phyloP scores from a whole-genome alignment of 1,284 basidiomycete species.

The Sporisorium exsertum region DNA sequence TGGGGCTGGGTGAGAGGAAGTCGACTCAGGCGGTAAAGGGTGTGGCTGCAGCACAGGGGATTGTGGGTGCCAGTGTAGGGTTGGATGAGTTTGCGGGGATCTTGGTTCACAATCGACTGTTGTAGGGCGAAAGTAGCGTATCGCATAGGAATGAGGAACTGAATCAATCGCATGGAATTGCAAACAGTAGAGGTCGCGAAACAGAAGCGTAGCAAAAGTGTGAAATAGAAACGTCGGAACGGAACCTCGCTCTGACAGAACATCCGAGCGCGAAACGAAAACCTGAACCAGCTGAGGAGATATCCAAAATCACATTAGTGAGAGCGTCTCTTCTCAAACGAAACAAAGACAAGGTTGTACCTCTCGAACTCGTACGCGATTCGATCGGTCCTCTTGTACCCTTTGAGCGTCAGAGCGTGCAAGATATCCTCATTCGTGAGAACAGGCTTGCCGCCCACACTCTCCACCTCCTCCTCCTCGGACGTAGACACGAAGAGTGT shows the following conservation, averaged over 20 bases:
- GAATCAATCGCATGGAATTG: background rate
- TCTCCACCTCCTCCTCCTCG: slow-evolving; percentile 69
- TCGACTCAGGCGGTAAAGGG: slow-evolving; percentile 29
- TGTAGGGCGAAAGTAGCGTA: slow-evolving; percentile 1
- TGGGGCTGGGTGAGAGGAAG: slow-evolving; percentile 2
- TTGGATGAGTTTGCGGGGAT: slow-evolving; percentile 49
- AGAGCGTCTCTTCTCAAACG: slow-evolving; percentile 38
- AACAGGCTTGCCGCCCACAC: slow-evolving; percentile 26
- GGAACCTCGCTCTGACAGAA: background rate
- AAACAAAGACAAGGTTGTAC: slow-evolving; percentile 84
- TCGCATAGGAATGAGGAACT: background rate
- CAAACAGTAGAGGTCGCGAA: background rate
- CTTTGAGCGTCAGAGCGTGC: slow-evolving; percentile 53
- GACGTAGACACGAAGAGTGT: slow-evolving; percentile 85
- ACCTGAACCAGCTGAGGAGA: background rate
- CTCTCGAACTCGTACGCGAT: slow-evolving; percentile 98
- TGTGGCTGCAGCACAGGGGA: slow-evolving; percentile 31
- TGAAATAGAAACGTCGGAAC: background rate
- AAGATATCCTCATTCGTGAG: slow-evolving; percentile 65
- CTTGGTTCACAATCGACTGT: slow-evolving; percentile 36
- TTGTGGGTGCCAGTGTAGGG: slow-evolving; percentile 21
- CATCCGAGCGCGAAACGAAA: background rate
- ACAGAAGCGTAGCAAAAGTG: background rate
- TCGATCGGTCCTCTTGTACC: slow-evolving; percentile 83
- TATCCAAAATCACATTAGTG: slow-evolving; percentile 2